phyloP scores from a whole-genome alignment of 225 moss, liverwort and hornwort genomes.

The Takakia lepidozioides region DNA sequence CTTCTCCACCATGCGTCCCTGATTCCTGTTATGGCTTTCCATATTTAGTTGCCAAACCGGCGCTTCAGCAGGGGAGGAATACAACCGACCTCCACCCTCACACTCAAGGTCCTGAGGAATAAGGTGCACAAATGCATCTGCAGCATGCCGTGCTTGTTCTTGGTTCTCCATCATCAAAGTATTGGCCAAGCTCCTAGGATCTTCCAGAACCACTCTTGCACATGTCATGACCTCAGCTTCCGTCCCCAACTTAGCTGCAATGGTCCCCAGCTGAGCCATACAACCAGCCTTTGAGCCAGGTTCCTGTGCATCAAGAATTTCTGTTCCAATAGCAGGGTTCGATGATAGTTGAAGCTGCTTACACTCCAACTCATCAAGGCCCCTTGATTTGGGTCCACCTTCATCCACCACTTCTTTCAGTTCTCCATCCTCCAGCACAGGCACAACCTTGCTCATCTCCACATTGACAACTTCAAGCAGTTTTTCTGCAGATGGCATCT shows the following conservation, averaged over 20 bases:
- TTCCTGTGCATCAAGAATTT: neutral
- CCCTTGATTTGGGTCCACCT: conserved; percentile 2
- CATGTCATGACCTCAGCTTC: conserved; percentile 11
- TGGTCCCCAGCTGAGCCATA: conserved; percentile 8
- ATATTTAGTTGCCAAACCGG: conserved; percentile 39
- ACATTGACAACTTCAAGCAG: conserved; percentile 7
- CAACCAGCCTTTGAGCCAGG: conserved; percentile 7
- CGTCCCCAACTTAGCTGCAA: conserved; percentile 6
- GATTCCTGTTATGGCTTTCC: conserved; percentile 22
- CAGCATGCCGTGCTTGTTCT: conserved; percentile 32
- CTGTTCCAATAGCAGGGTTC: neutral
- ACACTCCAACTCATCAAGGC: conserved; percentile 5
- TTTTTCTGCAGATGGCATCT: conserved; percentile 4
- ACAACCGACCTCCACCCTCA: conserved; percentile 10
- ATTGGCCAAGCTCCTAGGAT: conserved; percentile 9
- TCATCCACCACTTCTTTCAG: conserved; percentile 9
- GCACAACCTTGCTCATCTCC: neutral
- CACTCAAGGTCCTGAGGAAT: conserved; percentile 11
- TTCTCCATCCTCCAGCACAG: conserved; percentile 10
- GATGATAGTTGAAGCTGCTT: neutral
- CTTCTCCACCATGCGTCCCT: conserved; percentile 27
- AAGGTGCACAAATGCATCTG: conserved; percentile 20
- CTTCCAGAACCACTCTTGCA: conserved; percentile 7
- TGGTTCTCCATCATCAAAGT: conserved; percentile 35
- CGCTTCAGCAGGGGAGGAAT: conserved; percentile 25